Base-by-base conservation (phyloP, 1,284 basidiomycete genomes). In the Ceratobasidium sp. region DNA sequence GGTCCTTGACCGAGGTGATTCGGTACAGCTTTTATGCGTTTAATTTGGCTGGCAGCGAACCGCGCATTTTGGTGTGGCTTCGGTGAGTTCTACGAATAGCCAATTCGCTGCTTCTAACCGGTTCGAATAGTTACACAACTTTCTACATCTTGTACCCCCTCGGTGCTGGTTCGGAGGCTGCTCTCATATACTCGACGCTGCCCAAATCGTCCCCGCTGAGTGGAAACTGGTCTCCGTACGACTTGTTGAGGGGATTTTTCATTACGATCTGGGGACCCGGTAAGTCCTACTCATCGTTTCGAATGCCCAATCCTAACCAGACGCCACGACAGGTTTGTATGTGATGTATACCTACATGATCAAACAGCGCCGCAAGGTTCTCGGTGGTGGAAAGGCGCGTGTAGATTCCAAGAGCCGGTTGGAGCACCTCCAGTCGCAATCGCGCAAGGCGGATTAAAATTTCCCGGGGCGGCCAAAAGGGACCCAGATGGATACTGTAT, bases 131-230 rank as follows among this genome's bases (percentile, higher is more conserved):
- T 65, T 99, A 98, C 84, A 93, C 94, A 31, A 87, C 93, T 5
- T 99, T 98, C 81, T 95, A 92, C 79, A 74, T 95, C 54, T 86
- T 98, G 31, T 99, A 99, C 81, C 94, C 93, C 2, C 79, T 96
- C 52, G 96, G 96, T 56, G 96, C 96, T 0, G 85, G 85, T 6
- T 94, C 92, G 47, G 96, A 99, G 80, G 94, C 94, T 0, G 87
- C 91, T 77, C 84, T 96, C 70, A 91, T 90, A 75, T 89, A 88
- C 76, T 84, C 88, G 0, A 92, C 93, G 8, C 84, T 98, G 34
- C 91, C 91, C 2, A 82, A 69, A 74, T 79, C 74, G 78, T 83
- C 72, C 75, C 79, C 74, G n/a, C 73, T 74, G 12, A 70, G 71
- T 58, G 75, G 73, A 22, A 65, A 67, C 53, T 74, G 74, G 71